Evolutionary conservation across 306 rosid genomes (phyloP), one percentile per base, ranked within the genome.

Genomic region (Sesbania bispinosa): DNA sequence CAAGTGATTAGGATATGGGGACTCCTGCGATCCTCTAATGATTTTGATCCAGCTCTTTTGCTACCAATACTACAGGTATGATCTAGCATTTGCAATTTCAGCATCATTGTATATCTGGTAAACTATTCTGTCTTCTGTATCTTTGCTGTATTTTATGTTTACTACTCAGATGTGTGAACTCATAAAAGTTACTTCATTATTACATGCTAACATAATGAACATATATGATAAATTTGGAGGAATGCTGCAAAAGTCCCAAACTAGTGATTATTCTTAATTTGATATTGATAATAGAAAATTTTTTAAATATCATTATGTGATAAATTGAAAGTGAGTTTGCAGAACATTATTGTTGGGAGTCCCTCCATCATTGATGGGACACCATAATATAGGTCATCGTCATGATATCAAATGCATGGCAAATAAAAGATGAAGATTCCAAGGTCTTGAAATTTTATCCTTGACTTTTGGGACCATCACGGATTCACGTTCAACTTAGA

Each of bases 1-100:
- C 97, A 86, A 80, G 97, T 93, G 46, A 69, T 76, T 67, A 84
- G 98, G 80, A 79, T 93, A 67, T 89, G 94, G 97, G 79, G 69
- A 74, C 88, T 88, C 78, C 80, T 93, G 24, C 83, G 4, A 54
- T 87, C 97, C 52, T 87, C 98, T 5, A 78, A 83, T 53, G 84
- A 71, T 79, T 90, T 93, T 73, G 97, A 90, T 77, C 97, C 98
- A 20, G 21, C 90, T 11, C 14, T 82, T 60, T 80, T 93, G 79
- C 86, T 83, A 67, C 98, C 98, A 30, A 68, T 93, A 69, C 67
- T 93, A 36, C 96, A 81, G 87, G 98, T 93, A 86, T 52, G 89
- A 29, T 42, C 20, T 51, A 15, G 38, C 51, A 13, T 64, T 83
- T 23, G 8, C 24, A 5, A 15, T 67, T 79, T 13, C 39, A 9